Base-by-base conservation (phyloP, 2,329 filamentous ascomycete genomes). In the Venturia asperata region DNA sequence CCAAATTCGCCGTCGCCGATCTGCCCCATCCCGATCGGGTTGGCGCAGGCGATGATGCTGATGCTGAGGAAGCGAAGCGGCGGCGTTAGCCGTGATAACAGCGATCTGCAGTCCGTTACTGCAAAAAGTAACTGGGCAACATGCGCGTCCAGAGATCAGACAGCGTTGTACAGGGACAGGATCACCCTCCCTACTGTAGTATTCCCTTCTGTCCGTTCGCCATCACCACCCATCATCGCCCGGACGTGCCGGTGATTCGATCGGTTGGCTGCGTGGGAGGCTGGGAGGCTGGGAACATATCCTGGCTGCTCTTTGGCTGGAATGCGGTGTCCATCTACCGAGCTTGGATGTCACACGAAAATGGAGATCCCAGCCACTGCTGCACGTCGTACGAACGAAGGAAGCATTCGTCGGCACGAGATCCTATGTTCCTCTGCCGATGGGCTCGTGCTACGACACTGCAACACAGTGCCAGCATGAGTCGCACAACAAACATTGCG, bases 391-490 rank as follows among this genome's bases (percentile, higher is more conserved):
- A 37, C 52, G 52, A 58, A 39, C 30, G 37, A 58, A 58, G 52
- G 52, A 58, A 58, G 52, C 52, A 6, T 58, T 19, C 30, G n/a
- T 58, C 52, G 52, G 52, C 52, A 58, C 52, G 52, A 58, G 52
- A 56, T 56, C 52, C 52, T 15, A 37, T 37, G 27, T 37, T 58
- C 52, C 52, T 58, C 52, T 37, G 52, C 52, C 52, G 52, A 58
- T 37, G 52, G 52, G 15, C 2, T n/a, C 24, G 27, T 34, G 9
- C 21, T n/a, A 34, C 27, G 19, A n/a, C 27, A 21, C 37, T 7
- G 52, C 19, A 37, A 58, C 52, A 58, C 49, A 37, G 34, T 56
- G 49, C 49, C 49, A 56, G 30, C 49, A 19, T 19, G 30, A 34
- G 49, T 58, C 30, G 52, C 30, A 58, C 52, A 58, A 5, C 52